Evolutionary conservation across 2,329 filamentous ascomycete genomes (phyloP).

Genomic region (Hypoxylon sp.): DNA sequence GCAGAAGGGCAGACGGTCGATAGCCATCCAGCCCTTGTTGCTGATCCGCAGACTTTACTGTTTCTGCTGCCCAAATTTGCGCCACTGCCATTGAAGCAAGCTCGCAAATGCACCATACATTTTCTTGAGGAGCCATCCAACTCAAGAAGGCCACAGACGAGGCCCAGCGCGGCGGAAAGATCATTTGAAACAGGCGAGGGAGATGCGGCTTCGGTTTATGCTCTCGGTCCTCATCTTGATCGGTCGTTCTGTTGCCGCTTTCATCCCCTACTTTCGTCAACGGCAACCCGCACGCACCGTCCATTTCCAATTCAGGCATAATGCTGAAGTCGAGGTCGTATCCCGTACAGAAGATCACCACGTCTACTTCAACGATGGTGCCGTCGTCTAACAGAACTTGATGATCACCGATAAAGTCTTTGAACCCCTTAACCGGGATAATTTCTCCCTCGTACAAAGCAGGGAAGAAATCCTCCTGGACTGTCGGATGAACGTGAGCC

Average conservation of each 20-base stretch:
- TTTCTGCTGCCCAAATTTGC: slow-evolving; percentile 50
- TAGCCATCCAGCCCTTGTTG: slow-evolving; percentile 7
- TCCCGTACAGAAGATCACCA: slow-evolving; percentile 47
- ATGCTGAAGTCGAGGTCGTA: slow-evolving; percentile 45
- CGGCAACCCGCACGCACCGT: slow-evolving; percentile 41
- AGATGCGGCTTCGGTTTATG: slow-evolving; percentile 30
- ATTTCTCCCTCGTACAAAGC: slow-evolving; percentile 39
- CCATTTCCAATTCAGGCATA: slow-evolving; percentile 48
- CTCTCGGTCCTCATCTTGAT: not conserved
- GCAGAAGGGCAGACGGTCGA: slow-evolving; percentile 41
- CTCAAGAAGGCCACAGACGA: slow-evolving; percentile 46
- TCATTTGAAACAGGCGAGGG: slow-evolving; percentile 46
- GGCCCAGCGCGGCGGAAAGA: slow-evolving; percentile 47
- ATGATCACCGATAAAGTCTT: slow-evolving; percentile 39
- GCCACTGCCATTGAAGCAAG: slow-evolving; percentile 59
- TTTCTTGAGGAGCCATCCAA: slow-evolving; percentile 45
- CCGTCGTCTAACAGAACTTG: slow-evolving; percentile 40
- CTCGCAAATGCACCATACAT: slow-evolving; percentile 45
- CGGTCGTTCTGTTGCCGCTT: not conserved
- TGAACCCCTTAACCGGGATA: slow-evolving; percentile 40
- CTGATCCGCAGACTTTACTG: slow-evolving; percentile 6
- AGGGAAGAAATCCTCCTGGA: slow-evolving; percentile 47
- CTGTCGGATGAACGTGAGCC: slow-evolving; percentile 39
- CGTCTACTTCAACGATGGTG: slow-evolving; percentile 41
- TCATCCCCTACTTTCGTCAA: slow-evolving; percentile 25